phyloP scores from a whole-genome alignment of 2,329 filamentous ascomycete species.

The Phialemonium atrogriseum region DNA sequence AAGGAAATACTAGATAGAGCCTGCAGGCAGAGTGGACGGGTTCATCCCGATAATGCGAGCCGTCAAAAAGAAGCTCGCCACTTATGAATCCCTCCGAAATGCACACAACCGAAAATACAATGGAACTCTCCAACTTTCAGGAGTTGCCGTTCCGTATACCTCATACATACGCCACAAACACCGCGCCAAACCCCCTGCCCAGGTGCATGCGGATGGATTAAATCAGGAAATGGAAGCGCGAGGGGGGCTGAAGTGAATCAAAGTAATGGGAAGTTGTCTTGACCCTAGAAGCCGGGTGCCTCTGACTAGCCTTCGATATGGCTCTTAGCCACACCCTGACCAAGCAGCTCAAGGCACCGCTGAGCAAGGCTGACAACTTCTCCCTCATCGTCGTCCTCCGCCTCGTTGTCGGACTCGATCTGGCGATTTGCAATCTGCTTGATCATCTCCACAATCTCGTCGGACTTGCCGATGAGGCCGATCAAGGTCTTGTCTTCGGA shows the following conservation, averaged over 20 bases:
- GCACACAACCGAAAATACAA: constrained; percentile 13
- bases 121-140: too few species aligned
- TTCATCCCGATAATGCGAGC: too few species aligned
- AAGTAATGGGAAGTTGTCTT: neutral
- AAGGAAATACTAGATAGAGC: constrained; percentile 15
- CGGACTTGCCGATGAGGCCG: constrained; percentile 77
- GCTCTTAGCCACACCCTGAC: constrained; percentile 65
- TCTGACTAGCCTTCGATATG: constrained; percentile 64
- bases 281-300: neutral
- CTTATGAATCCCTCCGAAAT: constrained; percentile 11
- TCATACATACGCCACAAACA: constrained; percentile 36
- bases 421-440: constrained; percentile 84
- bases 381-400: constrained; percentile 82
- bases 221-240: constrained; percentile 17
- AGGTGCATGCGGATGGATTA: constrained; percentile 23
- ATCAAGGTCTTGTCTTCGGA: constrained; percentile 90
- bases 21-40: too few species aligned
- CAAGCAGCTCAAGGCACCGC: constrained; percentile 79
- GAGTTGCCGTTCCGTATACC: too few species aligned
- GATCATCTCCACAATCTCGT: constrained; percentile 88
- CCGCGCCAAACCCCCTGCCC: constrained; percentile 29
- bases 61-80: too few species aligned
- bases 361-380: constrained; percentile 89
- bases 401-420: constrained; percentile 78
- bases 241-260: neutral